Evolutionary conservation across 2,329 filamentous ascomycete genomes (phyloP), one percentile per base, ranked within the genome.

Genomic region (Nemania sp.): DNA sequence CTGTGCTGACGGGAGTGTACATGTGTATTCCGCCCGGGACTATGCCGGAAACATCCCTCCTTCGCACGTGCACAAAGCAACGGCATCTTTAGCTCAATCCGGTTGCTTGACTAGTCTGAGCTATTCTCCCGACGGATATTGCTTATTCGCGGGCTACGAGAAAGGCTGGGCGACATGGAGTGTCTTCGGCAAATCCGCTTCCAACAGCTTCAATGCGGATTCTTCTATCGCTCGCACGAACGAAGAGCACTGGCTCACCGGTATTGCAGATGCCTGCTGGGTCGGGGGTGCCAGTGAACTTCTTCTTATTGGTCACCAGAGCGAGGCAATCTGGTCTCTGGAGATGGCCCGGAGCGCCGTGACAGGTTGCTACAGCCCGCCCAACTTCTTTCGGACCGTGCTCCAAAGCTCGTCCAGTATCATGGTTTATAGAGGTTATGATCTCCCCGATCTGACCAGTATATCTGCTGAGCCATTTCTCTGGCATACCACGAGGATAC

Each of bases 151-250:
- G 37, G 94, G 93, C 1, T 97, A 93, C 67, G 87, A 94, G 65
- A 86, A 87, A 54, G 95, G 94, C 0, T 99, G 94, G 94, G 88
- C 90, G 4, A 93, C 86, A 41, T 99, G 93, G 93, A 97, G 93
- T 69, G 94, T 97, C 31, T 99, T 96, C 72, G 94, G 94, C 28
- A 97, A 96, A 71, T 81, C 88, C 2, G 87, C 91, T 12, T 91
- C 88, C 50, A 90, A 85, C 63, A 96, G 90, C 67, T 97, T 97
- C 69, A 79, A 81, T 6, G 79, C 83, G 11, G 89, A 96, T 64
- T 76, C 78, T 22, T 72, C 75, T 2, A 77, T 91, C 31, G 84
- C 86, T 2, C 74, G 80, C 43, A 74, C 75, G 6, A 93, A 94
- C 65, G 81, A 80, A 23, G 93, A 99, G 67, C 80, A 83, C 39